A percentile compares a stretch with the other conserved stretches of the same genome.
Conservation (phyloP, 2,329 filamentous ascomycete species). For the Westerdykella aurantiaca region DNA sequence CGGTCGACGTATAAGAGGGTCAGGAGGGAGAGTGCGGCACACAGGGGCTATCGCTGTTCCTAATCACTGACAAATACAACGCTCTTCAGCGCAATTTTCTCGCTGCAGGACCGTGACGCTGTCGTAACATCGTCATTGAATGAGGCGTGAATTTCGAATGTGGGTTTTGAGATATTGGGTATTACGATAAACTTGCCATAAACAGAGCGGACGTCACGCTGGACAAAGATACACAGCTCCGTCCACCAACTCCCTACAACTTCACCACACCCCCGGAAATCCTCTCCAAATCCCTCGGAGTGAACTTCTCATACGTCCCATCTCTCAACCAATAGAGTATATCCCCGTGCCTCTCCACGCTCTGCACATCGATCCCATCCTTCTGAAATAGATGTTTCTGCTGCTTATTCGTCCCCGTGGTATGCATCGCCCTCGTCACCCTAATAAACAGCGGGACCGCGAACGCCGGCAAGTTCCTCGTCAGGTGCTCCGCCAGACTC, state of each 20-base stretch:
- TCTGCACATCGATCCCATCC: conserved; percentile 39
- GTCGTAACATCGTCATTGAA: too few species aligned
- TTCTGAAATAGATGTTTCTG: conserved; percentile 40
- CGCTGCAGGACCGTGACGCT: too few species aligned
- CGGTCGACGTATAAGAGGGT: too few species aligned
- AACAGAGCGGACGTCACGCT: too few species aligned
- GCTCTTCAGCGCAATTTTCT: too few species aligned
- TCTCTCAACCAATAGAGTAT: conserved; percentile 39
- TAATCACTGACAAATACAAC: too few species aligned
- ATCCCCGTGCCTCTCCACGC: conserved; percentile 34
- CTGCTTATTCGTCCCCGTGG: conserved; percentile 45
- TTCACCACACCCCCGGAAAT: conserved; percentile 25
- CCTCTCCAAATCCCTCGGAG: conserved; percentile 17
- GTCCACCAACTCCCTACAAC: conserved; percentile 11
- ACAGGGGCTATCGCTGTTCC: too few species aligned
- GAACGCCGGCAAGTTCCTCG: conserved; percentile 37
- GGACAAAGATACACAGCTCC: too few species aligned
- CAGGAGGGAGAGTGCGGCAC: too few species aligned
- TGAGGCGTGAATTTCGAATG: too few species aligned
- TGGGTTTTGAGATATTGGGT: too few species aligned
- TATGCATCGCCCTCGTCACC: conserved; percentile 36
- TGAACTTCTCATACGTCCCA: conserved; percentile 25
- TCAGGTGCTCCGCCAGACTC: conserved; percentile 33
- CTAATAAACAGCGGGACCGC: conserved; percentile 43
- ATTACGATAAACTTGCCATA: too few species aligned